Base-by-base conservation (phyloP, 2,329 filamentous ascomycete species). In the Rhynchosporium secalis region DNA sequence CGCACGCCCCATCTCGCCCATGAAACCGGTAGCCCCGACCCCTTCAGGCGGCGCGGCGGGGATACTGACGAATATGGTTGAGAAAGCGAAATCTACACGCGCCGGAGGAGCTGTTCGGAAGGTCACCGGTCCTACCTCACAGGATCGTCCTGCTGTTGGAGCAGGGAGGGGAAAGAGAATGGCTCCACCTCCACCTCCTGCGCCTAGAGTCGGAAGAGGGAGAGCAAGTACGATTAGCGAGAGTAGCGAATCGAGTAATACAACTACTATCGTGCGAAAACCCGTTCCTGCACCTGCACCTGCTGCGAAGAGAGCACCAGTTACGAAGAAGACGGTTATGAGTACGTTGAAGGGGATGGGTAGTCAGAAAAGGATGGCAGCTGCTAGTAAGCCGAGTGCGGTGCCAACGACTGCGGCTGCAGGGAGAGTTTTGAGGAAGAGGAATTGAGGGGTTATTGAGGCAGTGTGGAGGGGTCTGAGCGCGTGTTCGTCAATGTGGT, bases 201-300 rank as follows among this genome's bases (percentile, higher is more conserved):
- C 76, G n/a, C 70, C 76, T 3, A 77, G 77, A 31, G 76, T 76
- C 26, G 82, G 81, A 40, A 79, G 81, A 63, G 80, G 81, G 64
- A 80, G 84, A 72, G 75, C 78, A 71, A 90, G 87, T 69, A 81
- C 77, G 67, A 79, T 78, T 61, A 89, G 86, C 72, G 86, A 86
- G 71, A 79, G 83, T 15, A 89, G 86, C 68, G 84, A 88, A 60
- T 80, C 77, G 4, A 90, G 86, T 20, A 70, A 62, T 13, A 82
- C 84, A 7, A 90, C 88, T 0, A 85, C 88, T 0, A 85, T 89
- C 28, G 79, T 88, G 48, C 83, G 82, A 74, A 88, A 84, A 73
- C 73, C 78, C 20, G 72, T 76, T 33, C 72, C 77, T 4, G 72
- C 76, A 31, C 71, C 77, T 36, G 33, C 9, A 36, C 71, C 77